Conservation (phyloP, 768 basidiomycete species). For the Tulasnella sp. region DNA sequence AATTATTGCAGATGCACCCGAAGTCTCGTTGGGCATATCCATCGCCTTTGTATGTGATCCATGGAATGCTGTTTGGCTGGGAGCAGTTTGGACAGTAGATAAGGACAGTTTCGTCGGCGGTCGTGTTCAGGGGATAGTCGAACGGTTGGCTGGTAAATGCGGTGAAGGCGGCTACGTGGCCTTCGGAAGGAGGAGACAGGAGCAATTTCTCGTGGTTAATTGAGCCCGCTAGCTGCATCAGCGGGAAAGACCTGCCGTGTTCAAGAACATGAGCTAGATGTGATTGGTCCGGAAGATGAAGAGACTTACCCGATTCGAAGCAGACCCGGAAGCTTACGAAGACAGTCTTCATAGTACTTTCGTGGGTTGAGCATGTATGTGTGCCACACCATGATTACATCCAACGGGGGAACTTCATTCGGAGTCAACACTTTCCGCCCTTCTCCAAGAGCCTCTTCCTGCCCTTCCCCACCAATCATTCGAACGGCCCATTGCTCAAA, state of each 20-base stretch:
- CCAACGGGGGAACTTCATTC: conserved; percentile 21
- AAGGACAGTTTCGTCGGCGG: not conserved
- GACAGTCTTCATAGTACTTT: conserved; percentile 23
- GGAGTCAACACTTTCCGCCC: not conserved
- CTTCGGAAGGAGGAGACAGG: not conserved
- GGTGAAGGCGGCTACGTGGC: not conserved
- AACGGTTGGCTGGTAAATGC: not conserved
- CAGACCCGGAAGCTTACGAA: conserved; percentile 10
- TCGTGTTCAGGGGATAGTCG: not conserved
- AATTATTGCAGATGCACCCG: not conserved
- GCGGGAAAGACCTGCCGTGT: conserved; percentile 14
- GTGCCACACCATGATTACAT: conserved; percentile 25
- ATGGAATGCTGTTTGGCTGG: not conserved
- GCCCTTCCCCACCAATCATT: not conserved
- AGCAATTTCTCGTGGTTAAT: conserved; percentile 19
- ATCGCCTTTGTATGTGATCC: conserved; percentile 16
- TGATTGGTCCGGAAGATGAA: not conserved
- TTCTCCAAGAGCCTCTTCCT: conserved; percentile 1
- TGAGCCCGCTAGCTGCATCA: conserved; percentile 1
- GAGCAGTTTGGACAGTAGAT: not conserved
- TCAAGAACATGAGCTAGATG: not conserved
- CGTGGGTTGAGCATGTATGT: conserved; percentile 24
- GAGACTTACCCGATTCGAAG: not conserved
- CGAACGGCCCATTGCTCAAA: conserved; percentile 21
- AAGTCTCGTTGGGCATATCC: conserved; percentile 26